Evolutionary conservation across 2,329 filamentous ascomycete genomes (phyloP).

Genomic region (Myriosclerotinia duriaeana): DNA sequence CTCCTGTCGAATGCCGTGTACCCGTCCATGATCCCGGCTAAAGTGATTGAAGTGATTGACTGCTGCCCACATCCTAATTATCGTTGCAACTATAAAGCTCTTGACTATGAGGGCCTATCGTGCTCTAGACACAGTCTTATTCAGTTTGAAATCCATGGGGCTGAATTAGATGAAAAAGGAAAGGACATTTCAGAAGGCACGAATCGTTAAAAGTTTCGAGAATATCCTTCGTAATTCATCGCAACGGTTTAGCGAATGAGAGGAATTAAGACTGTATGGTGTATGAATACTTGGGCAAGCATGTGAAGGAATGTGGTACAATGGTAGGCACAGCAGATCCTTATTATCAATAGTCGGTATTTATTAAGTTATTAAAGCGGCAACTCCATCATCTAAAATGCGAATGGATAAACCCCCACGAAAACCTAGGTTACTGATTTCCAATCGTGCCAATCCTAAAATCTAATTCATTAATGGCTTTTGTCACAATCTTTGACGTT

Average conservation of each 20-base stretch:
- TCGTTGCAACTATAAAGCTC: background rate
- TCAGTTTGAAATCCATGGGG: too few species aligned
- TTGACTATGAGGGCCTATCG: background rate
- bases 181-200: background rate
- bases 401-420: background rate
- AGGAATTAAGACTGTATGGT: background rate
- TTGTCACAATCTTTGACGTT: background rate
- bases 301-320: background rate
- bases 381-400: background rate
- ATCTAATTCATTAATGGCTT: background rate
- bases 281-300: background rate
- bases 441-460: conserved; percentile 2
- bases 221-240: background rate
- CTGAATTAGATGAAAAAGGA: background rate
- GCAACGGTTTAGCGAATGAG: background rate
- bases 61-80: background rate
- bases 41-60: too few species aligned
- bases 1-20: conserved; percentile 5
- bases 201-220: background rate
- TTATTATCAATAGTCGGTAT: too few species aligned
- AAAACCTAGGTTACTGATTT: background rate
- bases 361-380: conserved; percentile 1
- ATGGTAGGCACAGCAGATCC: too few species aligned
- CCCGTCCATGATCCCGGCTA: background rate
- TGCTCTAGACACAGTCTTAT: background rate